Evolutionary conservation across 768 basidiomycete species (phyloP).

Genomic region (Chiua virens): DNA sequence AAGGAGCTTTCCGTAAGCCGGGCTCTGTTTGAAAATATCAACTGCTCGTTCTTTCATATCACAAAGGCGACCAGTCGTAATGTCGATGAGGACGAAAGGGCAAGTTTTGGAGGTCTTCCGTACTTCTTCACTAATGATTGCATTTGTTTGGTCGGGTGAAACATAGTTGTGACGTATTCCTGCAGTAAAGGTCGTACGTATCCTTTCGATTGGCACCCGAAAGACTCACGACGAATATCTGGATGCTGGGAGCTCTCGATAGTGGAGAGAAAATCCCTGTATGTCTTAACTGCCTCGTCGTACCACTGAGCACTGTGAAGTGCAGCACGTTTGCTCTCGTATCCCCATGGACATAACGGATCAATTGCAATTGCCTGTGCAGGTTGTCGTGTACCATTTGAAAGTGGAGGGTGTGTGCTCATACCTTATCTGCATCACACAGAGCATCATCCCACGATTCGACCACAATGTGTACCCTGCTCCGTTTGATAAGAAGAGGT

Average conservation of each 20-base stretch:
- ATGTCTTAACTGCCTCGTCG: background rate
- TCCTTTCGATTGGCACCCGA: background rate
- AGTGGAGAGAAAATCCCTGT: background rate
- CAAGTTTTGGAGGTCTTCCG: background rate
- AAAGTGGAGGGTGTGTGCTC: background rate
- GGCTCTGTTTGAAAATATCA: background rate
- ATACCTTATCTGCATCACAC: background rate
- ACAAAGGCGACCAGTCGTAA: background rate
- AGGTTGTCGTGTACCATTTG: background rate
- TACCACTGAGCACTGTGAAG: background rate
- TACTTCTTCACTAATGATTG: background rate
- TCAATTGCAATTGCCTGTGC: background rate
- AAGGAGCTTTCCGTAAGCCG: background rate
- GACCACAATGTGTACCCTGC: background rate
- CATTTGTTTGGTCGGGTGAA: background rate
- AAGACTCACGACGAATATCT: background rate
- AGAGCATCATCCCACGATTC: background rate
- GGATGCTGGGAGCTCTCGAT: background rate
- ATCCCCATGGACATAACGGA: background rate
- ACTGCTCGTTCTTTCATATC: background rate
- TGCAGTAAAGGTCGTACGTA: background rate
- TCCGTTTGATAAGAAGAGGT: background rate
- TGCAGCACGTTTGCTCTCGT: background rate
- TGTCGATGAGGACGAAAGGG: conserved; percentile 8
- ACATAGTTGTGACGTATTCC: background rate